Conservation (phyloP, 345 rosid genomes). For the Eucalyptus marginata region DNA sequence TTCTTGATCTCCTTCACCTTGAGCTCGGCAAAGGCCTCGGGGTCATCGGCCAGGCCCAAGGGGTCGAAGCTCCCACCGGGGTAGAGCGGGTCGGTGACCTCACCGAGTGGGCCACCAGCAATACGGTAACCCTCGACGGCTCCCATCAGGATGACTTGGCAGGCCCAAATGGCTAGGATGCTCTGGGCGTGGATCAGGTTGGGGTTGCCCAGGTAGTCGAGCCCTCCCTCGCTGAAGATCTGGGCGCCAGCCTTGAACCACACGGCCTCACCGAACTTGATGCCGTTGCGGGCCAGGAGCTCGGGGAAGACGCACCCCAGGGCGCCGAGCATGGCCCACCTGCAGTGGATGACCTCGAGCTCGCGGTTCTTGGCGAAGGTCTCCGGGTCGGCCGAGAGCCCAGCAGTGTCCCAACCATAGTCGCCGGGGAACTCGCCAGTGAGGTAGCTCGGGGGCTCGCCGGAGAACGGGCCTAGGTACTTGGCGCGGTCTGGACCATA, state of each 20-base stretch:
- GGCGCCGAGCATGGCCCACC: conserved; percentile 15
- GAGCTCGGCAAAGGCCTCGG: conserved; percentile 9
- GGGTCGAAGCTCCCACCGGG: conserved; percentile 14
- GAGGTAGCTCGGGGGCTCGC: conserved; percentile 1
- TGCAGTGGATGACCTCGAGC: conserved; percentile 4
- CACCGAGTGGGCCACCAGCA: conserved; percentile 1
- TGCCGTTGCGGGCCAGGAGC: conserved; percentile 1
- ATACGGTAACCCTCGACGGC: not conserved
- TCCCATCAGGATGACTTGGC: conserved; percentile 7
- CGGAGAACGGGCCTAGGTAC: conserved; percentile 7
- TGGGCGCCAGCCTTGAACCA: conserved; percentile 3
- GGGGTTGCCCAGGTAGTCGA: conserved; percentile 8
- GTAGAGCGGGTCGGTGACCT: conserved; percentile 4
- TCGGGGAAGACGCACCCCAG: conserved; percentile 1
- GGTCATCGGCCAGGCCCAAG: conserved; percentile 9
- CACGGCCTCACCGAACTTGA: conserved; percentile 2
- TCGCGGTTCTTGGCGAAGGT: conserved; percentile 6
- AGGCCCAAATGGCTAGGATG: conserved; percentile 5
- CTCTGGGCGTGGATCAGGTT: conserved; percentile 13
- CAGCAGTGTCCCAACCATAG: conserved; percentile 6
- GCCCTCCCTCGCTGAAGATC: conserved; percentile 2
- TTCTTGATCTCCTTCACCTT: conserved; percentile 17
- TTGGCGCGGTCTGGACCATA: not conserved
- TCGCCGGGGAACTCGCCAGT: conserved; percentile 6
- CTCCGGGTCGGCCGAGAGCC: conserved; percentile 2